phyloP scores from a whole-genome alignment of 1,284 basidiomycete species.

The Irpex sp. region DNA sequence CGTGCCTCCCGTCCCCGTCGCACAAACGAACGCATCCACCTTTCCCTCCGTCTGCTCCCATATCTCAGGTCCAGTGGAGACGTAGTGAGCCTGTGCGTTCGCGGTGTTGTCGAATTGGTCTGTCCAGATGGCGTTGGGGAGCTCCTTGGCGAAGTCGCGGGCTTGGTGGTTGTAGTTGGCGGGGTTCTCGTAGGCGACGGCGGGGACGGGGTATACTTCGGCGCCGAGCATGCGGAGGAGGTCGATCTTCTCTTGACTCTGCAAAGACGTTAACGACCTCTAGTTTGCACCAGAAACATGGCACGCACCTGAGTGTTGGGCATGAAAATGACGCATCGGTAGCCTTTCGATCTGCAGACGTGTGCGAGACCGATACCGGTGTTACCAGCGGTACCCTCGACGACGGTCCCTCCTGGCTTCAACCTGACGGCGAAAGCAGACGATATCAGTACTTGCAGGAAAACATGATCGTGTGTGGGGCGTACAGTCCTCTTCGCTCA shows the following conservation, averaged over 20 bases:
- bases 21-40: slow-evolving; percentile 88
- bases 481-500: slow-evolving; percentile 78
- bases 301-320: slow-evolving; percentile 81
- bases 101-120: slow-evolving; percentile 97
- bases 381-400: slow-evolving; percentile 99
- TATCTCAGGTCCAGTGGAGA: slow-evolving; percentile 94
- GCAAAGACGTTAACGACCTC: slow-evolving; percentile 6
- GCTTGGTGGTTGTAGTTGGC: slow-evolving; percentile 99
- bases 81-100: slow-evolving; percentile 88
- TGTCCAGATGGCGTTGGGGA: slow-evolving; percentile 97
- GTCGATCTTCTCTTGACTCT: slow-evolving; percentile 98
- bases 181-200: slow-evolving; percentile 95
- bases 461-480: slow-evolving; percentile 13
- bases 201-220: slow-evolving; percentile 93
- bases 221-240: slow-evolving; percentile 95
- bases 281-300: background rate
- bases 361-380: slow-evolving; percentile 97
- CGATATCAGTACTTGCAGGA: background rate
- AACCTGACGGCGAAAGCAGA: slow-evolving; percentile 39
- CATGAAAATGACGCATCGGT: slow-evolving; percentile 99
- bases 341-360: slow-evolving; percentile 90
- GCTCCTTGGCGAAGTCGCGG: slow-evolving; percentile 76
- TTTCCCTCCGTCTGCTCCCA: slow-evolving; percentile 86
- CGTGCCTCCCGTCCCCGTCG: slow-evolving; percentile 96
- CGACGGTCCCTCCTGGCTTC: slow-evolving; percentile 89